Evolutionary conservation across 2,329 filamentous ascomycete species (phyloP), one percentile per base, ranked within the genome.

Genomic region (Rhynchosporium graminicola): DNA sequence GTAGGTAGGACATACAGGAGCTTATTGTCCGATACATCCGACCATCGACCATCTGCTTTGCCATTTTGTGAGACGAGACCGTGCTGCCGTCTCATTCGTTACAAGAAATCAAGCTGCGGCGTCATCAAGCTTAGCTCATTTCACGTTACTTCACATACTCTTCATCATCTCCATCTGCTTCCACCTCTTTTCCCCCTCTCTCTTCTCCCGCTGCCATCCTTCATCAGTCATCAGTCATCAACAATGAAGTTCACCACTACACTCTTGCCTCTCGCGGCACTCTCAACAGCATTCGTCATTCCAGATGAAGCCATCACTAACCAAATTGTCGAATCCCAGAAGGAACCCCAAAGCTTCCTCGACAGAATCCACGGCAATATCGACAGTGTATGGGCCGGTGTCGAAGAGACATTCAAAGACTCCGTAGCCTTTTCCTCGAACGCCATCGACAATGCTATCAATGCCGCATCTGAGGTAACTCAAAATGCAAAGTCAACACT

Each of bases 241-340:
- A 58, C n/a, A 75, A 20, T 75, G 73, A 74, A 70, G 71, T 62
- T 74, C 29, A 51, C 82, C 70, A 73, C 74, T 57, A 74, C 75
- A 54, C 67, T 83, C 50, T 70, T 84, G 64, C 79, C 81, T 61
- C 74, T 84, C 56, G 78, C 79, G 68, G 80, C 80, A 36, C 66
- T 82, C 56, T 74, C 78, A 65, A 75, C 80, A 58, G 82, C 82
- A 31, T 78, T 85, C 59, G 80, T 85, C 63, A 75, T 86, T 55
- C 81, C 82, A 15, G 77, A 82, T 54, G 77, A 82, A 65, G 70
- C 80, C 60, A 74, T 82, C 26, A 77, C 82, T 63, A 74, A 76
- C 48, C 72, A 79, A 45, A 64, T 81, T 51, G 67, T 74, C 56
- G 74, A 79, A 65, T 70, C 74, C 62, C 68, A 78, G 26, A 66